Base-by-base conservation (phyloP, 768 basidiomycete species). In the Tylopilus sp. region DNA sequence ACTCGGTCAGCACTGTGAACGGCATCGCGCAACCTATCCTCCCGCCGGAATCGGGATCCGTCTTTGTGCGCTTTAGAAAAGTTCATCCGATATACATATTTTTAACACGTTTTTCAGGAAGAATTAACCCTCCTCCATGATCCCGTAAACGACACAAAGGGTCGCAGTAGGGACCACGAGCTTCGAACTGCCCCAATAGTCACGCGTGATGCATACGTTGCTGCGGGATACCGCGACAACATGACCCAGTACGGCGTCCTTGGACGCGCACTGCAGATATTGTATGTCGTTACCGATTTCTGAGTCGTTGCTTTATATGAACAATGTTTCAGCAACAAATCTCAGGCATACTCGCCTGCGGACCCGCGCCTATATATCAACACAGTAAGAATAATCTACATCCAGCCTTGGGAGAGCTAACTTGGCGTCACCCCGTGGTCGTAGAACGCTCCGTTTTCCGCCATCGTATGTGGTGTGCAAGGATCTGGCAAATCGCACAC, bases 401-500 rank as follows among this genome's bases (percentile, higher is more conserved):
- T 36, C 7, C 17, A 23, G 26, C 49, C 30, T 17, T 50, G 12
- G 2, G 17, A 36, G 52, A 31, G 31, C 28, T 51, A 31, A 30
- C 28, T 51, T 26, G 50, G 10, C 33, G 6, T 40, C 25, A 25
- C 40, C 46, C 23, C 10, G 30, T 40, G 28, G 31, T 38, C 10
- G 15, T 52, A 87, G 86, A 88, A 87, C 60, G 75, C 86, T 0
- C 87, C 86, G 0, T 84, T 87, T 58, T 88, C 87, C 0, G 82
- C 86, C 0, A 60, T 88, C n/a, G 77, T 88, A 3, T 89, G 86
- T 47, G 86, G 86, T 0, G 86, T 87, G 0, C 87, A 88, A 70
- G 85, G 87, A 1, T 83, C 86, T 0, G 86, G 86, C 9, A 88
- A 89, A 59, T 87, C 85, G 0, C 86, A 89, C 45, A 86, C 84